phyloP scores from a whole-genome alignment of 2,329 filamentous ascomycete species.

The Aspergillus udagawae region DNA sequence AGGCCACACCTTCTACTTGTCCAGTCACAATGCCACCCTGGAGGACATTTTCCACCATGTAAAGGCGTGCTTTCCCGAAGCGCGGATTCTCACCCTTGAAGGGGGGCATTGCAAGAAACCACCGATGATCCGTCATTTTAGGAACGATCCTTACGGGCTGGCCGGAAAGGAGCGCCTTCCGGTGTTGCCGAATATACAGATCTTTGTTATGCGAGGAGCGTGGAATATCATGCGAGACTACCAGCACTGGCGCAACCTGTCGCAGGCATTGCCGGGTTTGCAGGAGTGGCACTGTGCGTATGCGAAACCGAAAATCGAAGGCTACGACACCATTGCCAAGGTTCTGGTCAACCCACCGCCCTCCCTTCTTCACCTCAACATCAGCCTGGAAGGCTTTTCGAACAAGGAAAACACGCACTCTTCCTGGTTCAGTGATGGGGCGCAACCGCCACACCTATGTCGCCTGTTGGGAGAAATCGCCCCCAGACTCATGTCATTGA shows the following conservation, averaged over 20 bases:
- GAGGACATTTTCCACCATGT: slow-evolving; percentile 67
- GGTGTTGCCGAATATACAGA: slow-evolving; percentile 55
- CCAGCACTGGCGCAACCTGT: slow-evolving; percentile 60
- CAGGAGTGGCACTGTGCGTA: slow-evolving; percentile 52
- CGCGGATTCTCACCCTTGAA: slow-evolving; percentile 66
- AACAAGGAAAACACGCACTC: slow-evolving; percentile 60
- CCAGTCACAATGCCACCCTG: slow-evolving; percentile 62
- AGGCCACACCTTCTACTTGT: slow-evolving; percentile 29
- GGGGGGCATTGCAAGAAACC: slow-evolving; percentile 75
- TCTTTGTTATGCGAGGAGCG: slow-evolving; percentile 68
- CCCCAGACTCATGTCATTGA: slow-evolving; percentile 62
- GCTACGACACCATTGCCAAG: slow-evolving; percentile 64
- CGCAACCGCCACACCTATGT: slow-evolving; percentile 63
- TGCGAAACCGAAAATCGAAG: slow-evolving; percentile 70
- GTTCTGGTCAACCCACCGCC: slow-evolving; percentile 57
- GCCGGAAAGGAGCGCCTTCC: slow-evolving; percentile 39
- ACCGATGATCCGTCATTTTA: slow-evolving; percentile 61
- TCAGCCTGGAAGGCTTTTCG: slow-evolving; percentile 70
- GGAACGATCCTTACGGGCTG: slow-evolving; percentile 29
- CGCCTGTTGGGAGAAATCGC: slow-evolving; percentile 57
- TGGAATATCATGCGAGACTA: slow-evolving; percentile 69
- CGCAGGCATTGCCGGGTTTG: slow-evolving; percentile 61
- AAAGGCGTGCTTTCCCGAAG: slow-evolving; percentile 54
- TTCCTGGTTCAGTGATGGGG: slow-evolving; percentile 40
- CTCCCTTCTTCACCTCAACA: slow-evolving; percentile 59